Evolutionary conservation across 345 rosid species (phyloP), one percentile per base, ranked within the genome.

Genomic region (Arabis alpina): DNA sequence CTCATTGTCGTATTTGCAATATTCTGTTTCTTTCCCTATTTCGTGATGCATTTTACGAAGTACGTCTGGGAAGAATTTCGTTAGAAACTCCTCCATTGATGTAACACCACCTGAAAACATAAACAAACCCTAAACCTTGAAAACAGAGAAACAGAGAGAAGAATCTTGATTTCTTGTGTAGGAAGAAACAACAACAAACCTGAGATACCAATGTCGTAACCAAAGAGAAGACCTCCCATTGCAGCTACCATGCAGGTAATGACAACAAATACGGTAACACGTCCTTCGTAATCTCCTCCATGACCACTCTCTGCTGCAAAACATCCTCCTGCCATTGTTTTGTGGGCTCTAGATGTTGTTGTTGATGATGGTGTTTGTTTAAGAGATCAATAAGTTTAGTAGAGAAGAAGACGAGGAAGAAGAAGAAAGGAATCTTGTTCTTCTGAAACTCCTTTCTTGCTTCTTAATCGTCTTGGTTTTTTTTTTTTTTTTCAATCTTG

Each of bases 161-260:
- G 6, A 37, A 43, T 24, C 0, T 48, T 0, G 50, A 2, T 64
- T 47, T 10, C 72, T 59, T 32, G 61, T 23, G 2, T 0, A 5
- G 50, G 4, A 74, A 66, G 68, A 51, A 59, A 59, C 68, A 32
- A 65, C 42, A 59, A 59, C 68, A 32, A 65, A 74, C 87, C 87
- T 68, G 87, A 81, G 64, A 83, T 79, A 44, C 87, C 84, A 4
- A 71, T 79, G 39, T 83, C 87, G 47, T 83, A 83, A 27, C 84
- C 83, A 12, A 76, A 81, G 43, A 83, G 73, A 0, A 83, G 64
- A 54, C 87, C 87, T 1, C 84, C 87, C 23, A 49, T 66, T 2
- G 82, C 84, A 10, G 81, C 81, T 1, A 72, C 58, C 4, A 81
- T 5, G 49, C 82, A 76, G 0, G 81, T 10, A 3, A 69, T 4